A percentile compares a stretch with the other conserved stretches of the same genome.
These are phyloP conservation scores for Asterochloris erici DNA, from an alignment of 139 green algal genomes.

Conservation along the genomic window DNA sequence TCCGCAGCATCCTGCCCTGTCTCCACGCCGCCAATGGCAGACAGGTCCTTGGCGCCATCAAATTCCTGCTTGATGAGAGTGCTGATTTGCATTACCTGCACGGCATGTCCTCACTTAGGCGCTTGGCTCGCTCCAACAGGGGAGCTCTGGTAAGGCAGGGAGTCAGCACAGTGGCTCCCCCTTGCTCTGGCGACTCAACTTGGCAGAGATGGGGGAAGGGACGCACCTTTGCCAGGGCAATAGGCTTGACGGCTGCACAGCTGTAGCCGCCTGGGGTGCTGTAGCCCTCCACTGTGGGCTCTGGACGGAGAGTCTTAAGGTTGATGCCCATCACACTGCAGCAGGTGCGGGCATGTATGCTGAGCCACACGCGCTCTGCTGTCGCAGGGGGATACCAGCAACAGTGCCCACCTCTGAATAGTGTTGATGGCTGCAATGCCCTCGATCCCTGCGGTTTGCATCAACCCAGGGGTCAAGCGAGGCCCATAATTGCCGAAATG, in stretches of 20 bases:
- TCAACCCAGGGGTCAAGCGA: no score
- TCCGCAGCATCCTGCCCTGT: constrained; percentile 90
- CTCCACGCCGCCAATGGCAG: constrained; percentile 89
- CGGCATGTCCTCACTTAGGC: no score
- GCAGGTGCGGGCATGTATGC: constrained; percentile 88
- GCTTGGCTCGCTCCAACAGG: no score
- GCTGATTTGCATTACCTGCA: constrained; percentile 52
- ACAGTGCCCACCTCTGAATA: constrained; percentile 50
- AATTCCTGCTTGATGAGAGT: constrained; percentile 74
- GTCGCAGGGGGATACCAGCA: neutral
- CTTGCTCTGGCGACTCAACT: no score
- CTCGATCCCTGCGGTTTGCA: constrained; percentile 46
- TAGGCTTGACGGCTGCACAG: constrained; percentile 92
- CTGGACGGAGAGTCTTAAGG: constrained; percentile 83
- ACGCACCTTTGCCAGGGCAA: constrained; percentile 84
- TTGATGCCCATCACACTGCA: constrained; percentile 92
- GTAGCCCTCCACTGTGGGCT: constrained; percentile 67
- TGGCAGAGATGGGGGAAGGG: no score
- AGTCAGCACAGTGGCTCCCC: no score
- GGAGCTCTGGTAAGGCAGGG: no score
- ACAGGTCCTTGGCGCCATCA: constrained; percentile 50
- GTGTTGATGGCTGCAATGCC: constrained; percentile 88
- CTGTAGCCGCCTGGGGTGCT: constrained; percentile 78
- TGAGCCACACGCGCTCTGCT: constrained; percentile 52
- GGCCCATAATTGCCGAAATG: no score